A percentile compares a stretch with the other conserved stretches of the same genome.
Evolutionary conservation across 2,329 filamentous ascomycete species (phyloP).

Genomic region (Massarina eburnea): DNA sequence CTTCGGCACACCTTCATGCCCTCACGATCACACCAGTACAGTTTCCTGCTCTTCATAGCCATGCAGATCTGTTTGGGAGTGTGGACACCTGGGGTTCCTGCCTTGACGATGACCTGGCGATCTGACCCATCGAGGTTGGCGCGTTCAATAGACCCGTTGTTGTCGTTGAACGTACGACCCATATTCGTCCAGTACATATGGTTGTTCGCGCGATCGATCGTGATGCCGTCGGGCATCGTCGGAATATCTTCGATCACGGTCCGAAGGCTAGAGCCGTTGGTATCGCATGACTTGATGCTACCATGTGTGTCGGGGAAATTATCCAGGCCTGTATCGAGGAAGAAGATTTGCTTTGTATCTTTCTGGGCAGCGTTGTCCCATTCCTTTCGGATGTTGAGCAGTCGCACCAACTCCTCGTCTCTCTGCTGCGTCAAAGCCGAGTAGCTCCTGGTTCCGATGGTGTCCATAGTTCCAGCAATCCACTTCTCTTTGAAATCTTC

Average conservation of each 20-base stretch:
- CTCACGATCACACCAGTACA: conserved; percentile 51
- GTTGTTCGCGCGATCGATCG: conserved; percentile 10
- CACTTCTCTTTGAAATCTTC: conserved; percentile 19
- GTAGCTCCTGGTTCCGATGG: conserved; percentile 11
- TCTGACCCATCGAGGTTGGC: conserved; percentile 53
- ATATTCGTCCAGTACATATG: conserved; percentile 31
- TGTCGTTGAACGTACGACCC: conserved; percentile 13
- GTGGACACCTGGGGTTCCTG: conserved; percentile 49
- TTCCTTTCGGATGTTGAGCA: conserved; percentile 15
- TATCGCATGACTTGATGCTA: conserved; percentile 16
- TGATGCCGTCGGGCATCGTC: conserved; percentile 31
- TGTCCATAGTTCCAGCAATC: conserved; percentile 15
- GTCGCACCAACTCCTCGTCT: conserved; percentile 16
- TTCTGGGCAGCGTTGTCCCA: conserved; percentile 13
- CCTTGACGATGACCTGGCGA: conserved; percentile 45
- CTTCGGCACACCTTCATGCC: conserved; percentile 41
- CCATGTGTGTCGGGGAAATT: conserved; percentile 8
- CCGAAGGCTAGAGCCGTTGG: conserved; percentile 10
- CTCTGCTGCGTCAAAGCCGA: conserved; percentile 14
- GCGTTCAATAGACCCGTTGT: conserved; percentile 48
- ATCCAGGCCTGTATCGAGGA: conserved; percentile 10
- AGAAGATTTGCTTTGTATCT: conserved; percentile 7
- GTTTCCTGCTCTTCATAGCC: conserved; percentile 16
- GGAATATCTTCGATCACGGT: conserved; percentile 3
- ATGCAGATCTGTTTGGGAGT: conserved; percentile 50